phyloP scores from a whole-genome alignment of 2,329 filamentous ascomycete species.

The Hypoxylon rubiginosum region DNA sequence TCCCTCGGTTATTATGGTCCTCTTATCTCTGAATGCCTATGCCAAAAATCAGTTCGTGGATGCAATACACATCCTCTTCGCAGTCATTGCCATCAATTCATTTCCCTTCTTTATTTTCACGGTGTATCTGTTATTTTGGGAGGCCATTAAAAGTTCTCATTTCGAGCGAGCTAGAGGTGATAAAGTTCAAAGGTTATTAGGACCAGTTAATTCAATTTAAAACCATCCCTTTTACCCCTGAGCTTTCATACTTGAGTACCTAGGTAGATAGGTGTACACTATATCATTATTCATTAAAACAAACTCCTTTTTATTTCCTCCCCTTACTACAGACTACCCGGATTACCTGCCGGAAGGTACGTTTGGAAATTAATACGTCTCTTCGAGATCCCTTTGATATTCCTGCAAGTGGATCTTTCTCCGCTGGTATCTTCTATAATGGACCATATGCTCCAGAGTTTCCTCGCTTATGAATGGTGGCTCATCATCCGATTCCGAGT shows the following conservation, averaged over 20 bases:
- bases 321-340: no score
- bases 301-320: no score
- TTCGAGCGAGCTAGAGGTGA: no score
- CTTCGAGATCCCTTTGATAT: slow-evolving; percentile 6
- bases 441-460: not conserved
- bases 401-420: slow-evolving; percentile 15
- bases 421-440: slow-evolving; percentile 12
- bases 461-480: slow-evolving; percentile 9
- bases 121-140: not conserved
- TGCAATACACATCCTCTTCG: not conserved
- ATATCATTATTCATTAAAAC: not conserved
- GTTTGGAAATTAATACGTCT: slow-evolving; percentile 14
- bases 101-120: not conserved
- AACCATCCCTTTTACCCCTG: no score
- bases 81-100: not conserved
- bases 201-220: no score
- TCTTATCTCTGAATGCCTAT: not conserved
- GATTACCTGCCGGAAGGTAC: not conserved
- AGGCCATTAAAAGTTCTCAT: not conserved
- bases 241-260: no score
- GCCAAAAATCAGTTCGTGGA: not conserved
- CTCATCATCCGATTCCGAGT: not conserved
- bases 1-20: not conserved
- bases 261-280: no score
- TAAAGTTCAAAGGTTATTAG: no score